These are phyloP conservation scores for Sabuloglossum arenarium DNA, from an alignment of 495 filamentous ascomycete species.

Conservation along the genomic window DNA sequence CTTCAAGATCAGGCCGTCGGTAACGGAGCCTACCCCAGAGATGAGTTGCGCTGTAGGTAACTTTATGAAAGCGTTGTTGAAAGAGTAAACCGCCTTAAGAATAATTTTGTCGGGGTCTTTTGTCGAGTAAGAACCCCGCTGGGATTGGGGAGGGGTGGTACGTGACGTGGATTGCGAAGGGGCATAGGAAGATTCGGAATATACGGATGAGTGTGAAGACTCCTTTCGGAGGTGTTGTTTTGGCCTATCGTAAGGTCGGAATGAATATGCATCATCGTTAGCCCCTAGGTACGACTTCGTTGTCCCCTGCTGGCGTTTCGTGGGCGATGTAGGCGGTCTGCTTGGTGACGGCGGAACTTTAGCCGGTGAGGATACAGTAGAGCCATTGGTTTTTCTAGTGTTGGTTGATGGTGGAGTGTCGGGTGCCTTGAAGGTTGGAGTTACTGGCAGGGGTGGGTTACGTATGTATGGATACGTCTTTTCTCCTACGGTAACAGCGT, in stretches of 20 bases:
- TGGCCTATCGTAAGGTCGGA: constrained; percentile 62
- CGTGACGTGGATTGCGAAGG: constrained; percentile 63
- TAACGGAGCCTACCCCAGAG: constrained; percentile 51
- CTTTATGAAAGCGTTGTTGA: constrained; percentile 63
- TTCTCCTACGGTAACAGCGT: neutral
- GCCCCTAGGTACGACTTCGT: constrained; percentile 45
- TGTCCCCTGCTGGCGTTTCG: constrained; percentile 35
- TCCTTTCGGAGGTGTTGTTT: constrained; percentile 27
- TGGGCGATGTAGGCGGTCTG: constrained; percentile 22
- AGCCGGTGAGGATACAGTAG: neutral
- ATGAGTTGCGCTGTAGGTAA: constrained; percentile 67
- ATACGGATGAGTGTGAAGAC: constrained; percentile 40
- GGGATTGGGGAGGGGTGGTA: constrained; percentile 64
- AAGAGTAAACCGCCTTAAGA: constrained; percentile 75
- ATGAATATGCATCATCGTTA: constrained; percentile 49
- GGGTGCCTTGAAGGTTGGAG: constrained; percentile 5
- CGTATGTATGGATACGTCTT: neutral
- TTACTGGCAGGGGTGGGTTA: neutral
- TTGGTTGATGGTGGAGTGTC: constrained; percentile 9
- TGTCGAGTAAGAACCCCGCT: constrained; percentile 55
- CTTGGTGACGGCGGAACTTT: constrained; percentile 10
- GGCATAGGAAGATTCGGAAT: constrained; percentile 70
- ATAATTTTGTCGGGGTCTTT: constrained; percentile 89
- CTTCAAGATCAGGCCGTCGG: constrained; percentile 66
- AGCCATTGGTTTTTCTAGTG: neutral